Base-by-base conservation (phyloP, 2,329 filamentous ascomycete species). In the Drechslerella stenobrocha region DNA sequence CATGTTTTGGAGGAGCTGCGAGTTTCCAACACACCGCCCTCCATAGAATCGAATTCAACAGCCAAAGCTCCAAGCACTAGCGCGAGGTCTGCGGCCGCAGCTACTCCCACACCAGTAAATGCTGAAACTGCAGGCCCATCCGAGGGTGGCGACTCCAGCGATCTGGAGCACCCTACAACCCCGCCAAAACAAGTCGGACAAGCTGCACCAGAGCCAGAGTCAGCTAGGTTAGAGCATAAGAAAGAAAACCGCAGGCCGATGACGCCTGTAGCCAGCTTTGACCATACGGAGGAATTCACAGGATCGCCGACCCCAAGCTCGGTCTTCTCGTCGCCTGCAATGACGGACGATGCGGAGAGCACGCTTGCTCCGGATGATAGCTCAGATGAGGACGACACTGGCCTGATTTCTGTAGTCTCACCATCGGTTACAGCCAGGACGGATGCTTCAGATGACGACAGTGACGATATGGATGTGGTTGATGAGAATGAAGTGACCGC, bases 1-100 rank as follows among this genome's bases (percentile, higher is more conserved):
- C 93, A 98, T 75, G 98, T 93, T 0, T 97, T 95, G 82, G 91
- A 97, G 74, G 91, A 93, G 58, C 84, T 96, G 44, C 92, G 97
- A 74, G 88, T 96, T 75, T 89, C 89, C 18, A 95, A 90, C 0
- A 88, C 87, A 11, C 86, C 84, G 8, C 87, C 83, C 5, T 87
- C 88, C 0, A 87, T 86, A 0, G 88, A 92, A 70, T 85, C 86
- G 8, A 89, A 88, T 9, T 81, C 89, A 72, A 83, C 88, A 70
- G 84, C 86, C 52, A 93, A 90, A 2, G 83, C 82, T 11, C 75
- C 82, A 26, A 79, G 52, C 4, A 70, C 66, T 24, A 61, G 32
- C 26, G 22, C 61, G 13, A 42, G 53, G 26, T 52, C 61, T 6
- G 48, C 34, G 24, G 63, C 69, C 57, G 66, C 75, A 47, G 70